These are phyloP conservation scores for Musa balbisiana DNA, from an alignment of 202 grass and related monocot genomes.

Conservation along the genomic window DNA sequence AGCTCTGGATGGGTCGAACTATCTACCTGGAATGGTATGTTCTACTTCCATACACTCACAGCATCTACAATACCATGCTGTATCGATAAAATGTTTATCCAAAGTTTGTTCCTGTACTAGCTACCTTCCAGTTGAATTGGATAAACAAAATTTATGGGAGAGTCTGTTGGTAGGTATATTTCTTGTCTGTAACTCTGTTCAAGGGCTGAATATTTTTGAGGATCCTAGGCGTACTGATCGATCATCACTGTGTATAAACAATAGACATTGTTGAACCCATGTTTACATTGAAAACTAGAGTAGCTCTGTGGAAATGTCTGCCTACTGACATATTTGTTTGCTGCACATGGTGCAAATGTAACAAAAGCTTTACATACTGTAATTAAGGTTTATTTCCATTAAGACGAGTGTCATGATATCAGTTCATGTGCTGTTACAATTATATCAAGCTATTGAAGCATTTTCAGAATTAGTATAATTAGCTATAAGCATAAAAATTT, in stretches of 20 bases:
- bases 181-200: not conserved
- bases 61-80: not conserved
- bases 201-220: not conserved
- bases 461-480: not conserved
- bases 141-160: not conserved
- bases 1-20: slow-evolving; percentile 93
- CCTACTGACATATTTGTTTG: not conserved
- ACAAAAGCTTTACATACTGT: not conserved
- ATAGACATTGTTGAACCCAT: too few relatives aligned
- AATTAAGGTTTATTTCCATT: not conserved
- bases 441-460: not conserved
- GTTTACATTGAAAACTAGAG: too few relatives aligned
- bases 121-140: not conserved
- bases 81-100: not conserved
- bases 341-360: not conserved
- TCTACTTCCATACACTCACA: not conserved
- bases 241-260: not conserved
- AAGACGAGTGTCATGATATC: not conserved
- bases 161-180: not conserved
- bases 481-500: not conserved
- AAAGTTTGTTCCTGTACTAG: not conserved
- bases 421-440: not conserved
- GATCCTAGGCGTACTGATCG: not conserved
- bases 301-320: too few relatives aligned
- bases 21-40: slow-evolving; percentile 99